phyloP scores from a whole-genome alignment of 1,284 basidiomycete genomes.

The Rhodotorula sp. region DNA sequence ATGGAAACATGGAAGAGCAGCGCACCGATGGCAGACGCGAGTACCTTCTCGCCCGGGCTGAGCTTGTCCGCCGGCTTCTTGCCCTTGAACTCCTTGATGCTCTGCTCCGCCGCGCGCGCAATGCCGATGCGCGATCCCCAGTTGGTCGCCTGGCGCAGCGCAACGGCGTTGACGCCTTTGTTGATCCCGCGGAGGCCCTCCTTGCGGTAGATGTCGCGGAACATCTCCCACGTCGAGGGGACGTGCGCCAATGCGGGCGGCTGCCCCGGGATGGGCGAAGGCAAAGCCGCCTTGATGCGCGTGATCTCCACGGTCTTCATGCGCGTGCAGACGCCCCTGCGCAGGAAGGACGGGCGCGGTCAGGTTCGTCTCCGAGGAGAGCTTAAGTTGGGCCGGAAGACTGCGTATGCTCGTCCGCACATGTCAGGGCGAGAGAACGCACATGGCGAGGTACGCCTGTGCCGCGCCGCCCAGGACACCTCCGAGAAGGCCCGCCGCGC shows the following conservation, averaged over 20 bases:
- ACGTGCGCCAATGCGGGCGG: neutral
- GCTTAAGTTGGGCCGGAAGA: too few species aligned
- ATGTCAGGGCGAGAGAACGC: neutral
- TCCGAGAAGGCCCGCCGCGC: slow-evolving; percentile 81
- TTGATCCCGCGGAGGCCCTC: slow-evolving; percentile 96
- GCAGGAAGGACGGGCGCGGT: too few species aligned
- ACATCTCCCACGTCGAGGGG: slow-evolving; percentile 74
- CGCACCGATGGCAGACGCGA: slow-evolving; percentile 74
- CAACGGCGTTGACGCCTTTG: slow-evolving; percentile 99
- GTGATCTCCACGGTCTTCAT: slow-evolving; percentile 79
- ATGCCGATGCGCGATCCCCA: slow-evolving; percentile 63
- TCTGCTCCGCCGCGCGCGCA: slow-evolving; percentile 68
- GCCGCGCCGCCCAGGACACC: slow-evolving; percentile 97
- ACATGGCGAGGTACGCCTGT: slow-evolving; percentile 98
- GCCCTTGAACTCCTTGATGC: slow-evolving; percentile 73
- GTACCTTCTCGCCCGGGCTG: slow-evolving; percentile 78
- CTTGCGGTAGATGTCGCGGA: slow-evolving; percentile 85
- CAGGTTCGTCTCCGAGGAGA: too few species aligned
- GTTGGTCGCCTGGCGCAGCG: slow-evolving; percentile 77
- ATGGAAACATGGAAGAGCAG: neutral
- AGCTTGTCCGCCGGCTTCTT: slow-evolving; percentile 70
- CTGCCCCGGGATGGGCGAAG: slow-evolving; percentile 52
- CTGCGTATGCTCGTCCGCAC: too few species aligned
- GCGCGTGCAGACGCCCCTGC: slow-evolving; percentile 44
- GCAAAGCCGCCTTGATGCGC: slow-evolving; percentile 76